phyloP scores from a whole-genome alignment of 192 early-diverging fungal genomes.

The Piromyces finnis region DNA sequence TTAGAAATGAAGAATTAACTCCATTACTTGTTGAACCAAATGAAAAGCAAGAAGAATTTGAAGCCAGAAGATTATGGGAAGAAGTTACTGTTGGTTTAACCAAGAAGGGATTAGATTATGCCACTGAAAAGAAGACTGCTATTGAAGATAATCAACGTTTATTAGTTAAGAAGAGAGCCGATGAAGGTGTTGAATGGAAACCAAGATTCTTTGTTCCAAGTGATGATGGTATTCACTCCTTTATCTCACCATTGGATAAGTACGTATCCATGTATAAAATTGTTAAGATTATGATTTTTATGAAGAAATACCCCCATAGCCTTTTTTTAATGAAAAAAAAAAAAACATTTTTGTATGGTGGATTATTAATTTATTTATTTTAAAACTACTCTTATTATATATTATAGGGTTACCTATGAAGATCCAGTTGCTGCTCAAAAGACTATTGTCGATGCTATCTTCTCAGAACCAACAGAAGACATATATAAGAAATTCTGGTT shows the following conservation, averaged over 20 bases:
- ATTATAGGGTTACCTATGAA: conserved; percentile 7
- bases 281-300: too few relatives aligned
- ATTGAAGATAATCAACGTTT: conserved; percentile 61
- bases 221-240: background rate
- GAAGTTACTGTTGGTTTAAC: conserved; percentile 50
- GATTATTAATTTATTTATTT: conserved; percentile 3
- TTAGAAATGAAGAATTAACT: conserved; percentile 33
- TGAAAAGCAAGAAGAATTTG: conserved; percentile 55
- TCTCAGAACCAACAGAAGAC: background rate
- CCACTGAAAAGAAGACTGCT: conserved; percentile 43
- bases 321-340: too few relatives aligned
- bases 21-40: conserved; percentile 52
- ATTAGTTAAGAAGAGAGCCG: conserved; percentile 28
- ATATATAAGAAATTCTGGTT: background rate
- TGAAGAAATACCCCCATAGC: too few relatives aligned
- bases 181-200: conserved; percentile 24
- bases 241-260: background rate
- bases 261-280: too few relatives aligned
- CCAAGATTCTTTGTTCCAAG: conserved; percentile 41
- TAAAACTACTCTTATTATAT: too few relatives aligned
- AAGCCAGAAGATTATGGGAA: conserved; percentile 64
- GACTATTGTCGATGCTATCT: conserved; percentile 1
- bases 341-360: too few relatives aligned
- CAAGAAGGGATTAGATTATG: conserved; percentile 41
- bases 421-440: conserved; percentile 3